Conservation (phyloP, 768 basidiomycete genomes). For the Rhizopogon salebrosus region DNA sequence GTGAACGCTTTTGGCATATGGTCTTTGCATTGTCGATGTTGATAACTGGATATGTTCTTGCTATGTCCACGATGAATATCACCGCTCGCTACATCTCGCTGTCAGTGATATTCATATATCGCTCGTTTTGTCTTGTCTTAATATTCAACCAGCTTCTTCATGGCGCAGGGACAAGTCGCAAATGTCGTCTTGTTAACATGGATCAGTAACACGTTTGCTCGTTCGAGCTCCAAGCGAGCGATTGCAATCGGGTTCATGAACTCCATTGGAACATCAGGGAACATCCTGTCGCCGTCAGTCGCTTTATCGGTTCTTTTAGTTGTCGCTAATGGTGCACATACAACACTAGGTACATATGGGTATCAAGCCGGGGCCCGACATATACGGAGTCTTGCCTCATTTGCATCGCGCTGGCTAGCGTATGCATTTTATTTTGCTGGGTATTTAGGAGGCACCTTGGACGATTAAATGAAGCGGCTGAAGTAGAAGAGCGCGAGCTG, state of each 20-base stretch:
- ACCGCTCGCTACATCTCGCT: conserved; percentile 53
- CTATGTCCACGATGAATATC: conserved; percentile 55
- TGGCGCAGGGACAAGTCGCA: conserved; percentile 64
- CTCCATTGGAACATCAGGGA: conserved; percentile 2
- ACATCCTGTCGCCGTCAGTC: conserved; percentile 6
- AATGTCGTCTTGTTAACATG: conserved; percentile 53
- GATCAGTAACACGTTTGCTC: conserved; percentile 54
- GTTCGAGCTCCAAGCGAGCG: conserved; percentile 75
- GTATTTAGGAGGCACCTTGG: conserved; percentile 37
- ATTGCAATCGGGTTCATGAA: conserved; percentile 5
- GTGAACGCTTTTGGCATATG: conserved; percentile 70
- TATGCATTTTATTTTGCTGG: conserved; percentile 43
- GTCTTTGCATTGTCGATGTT: conserved; percentile 45
- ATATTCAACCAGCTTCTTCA: conserved; percentile 48
- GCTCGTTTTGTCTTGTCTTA: not conserved
- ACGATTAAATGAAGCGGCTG: conserved; percentile 32
- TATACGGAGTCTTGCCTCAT: conserved; percentile 67
- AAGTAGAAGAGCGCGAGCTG: conserved; percentile 31
- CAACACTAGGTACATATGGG: conserved; percentile 54
- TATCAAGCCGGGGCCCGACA: conserved; percentile 56
- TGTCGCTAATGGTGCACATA: not conserved
- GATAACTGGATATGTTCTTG: conserved; percentile 58
- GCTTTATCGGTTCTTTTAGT: conserved; percentile 1
- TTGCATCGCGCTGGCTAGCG: conserved; percentile 51
- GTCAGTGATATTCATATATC: conserved; percentile 26